Conservation (phyloP, 192 early-diverging fungal species). For the Paraglomus occultum region DNA sequence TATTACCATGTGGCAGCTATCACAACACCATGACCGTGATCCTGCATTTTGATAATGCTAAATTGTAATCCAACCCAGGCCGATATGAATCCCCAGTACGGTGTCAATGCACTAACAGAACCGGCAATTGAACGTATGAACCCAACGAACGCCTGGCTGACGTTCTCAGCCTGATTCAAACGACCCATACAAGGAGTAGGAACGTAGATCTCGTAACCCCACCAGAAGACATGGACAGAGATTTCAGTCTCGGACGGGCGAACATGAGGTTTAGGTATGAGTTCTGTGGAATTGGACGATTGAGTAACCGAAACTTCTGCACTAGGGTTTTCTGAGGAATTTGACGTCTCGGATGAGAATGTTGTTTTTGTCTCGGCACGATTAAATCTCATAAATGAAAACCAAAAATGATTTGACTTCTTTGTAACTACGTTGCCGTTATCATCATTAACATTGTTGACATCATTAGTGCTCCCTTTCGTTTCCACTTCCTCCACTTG, state of each 20-base stretch:
- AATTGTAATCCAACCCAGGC: conserved; percentile 46
- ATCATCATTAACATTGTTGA: not conserved
- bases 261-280: not conserved
- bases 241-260: conserved; percentile 27
- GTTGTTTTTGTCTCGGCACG: not conserved
- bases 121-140: conserved; percentile 32
- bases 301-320: not conserved
- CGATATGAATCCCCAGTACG: conserved; percentile 41
- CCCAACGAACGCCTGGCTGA: conserved; percentile 33
- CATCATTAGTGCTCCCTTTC: not conserved
- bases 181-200: conserved; percentile 36
- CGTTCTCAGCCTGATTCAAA: conserved; percentile 37
- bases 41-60: conserved; percentile 38
- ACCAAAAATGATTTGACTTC: not conserved
- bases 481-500: conserved; percentile 27
- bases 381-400: no score
- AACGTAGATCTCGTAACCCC: conserved; percentile 46
- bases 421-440: not conserved
- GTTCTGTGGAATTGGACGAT: not conserved
- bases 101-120: conserved; percentile 28
- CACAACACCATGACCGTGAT: conserved; percentile 40
- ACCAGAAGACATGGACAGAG: conserved; percentile 40
- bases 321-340: not conserved
- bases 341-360: not conserved
- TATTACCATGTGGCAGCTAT: conserved; percentile 44